Conservation (phyloP, 2,329 filamentous ascomycete species). For the Acephala macrosclerotiorum region DNA sequence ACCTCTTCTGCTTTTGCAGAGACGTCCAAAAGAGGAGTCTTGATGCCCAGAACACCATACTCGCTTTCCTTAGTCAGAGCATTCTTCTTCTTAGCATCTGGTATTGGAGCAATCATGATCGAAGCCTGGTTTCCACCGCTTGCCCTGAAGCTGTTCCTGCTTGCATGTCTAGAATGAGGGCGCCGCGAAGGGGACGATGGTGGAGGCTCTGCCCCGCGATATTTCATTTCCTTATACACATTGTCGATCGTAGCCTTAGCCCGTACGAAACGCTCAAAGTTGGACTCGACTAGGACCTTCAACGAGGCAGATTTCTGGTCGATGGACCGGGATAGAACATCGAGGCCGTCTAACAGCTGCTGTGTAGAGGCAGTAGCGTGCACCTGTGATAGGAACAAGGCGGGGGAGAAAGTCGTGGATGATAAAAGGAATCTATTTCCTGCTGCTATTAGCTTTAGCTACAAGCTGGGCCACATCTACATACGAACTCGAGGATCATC, state of each 20-base stretch:
- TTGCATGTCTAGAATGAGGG: constrained; percentile 45
- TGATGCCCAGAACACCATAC: constrained; percentile 88
- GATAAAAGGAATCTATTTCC: constrained; percentile 94
- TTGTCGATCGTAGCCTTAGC: constrained; percentile 98
- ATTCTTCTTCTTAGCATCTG: constrained; percentile 79
- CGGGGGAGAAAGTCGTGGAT: constrained; percentile 93
- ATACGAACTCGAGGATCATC: constrained; percentile 80
- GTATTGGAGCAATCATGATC: constrained; percentile 41
- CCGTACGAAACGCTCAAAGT: constrained; percentile 97
- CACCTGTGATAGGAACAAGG: constrained; percentile 89
- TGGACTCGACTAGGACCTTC: constrained; percentile 95
- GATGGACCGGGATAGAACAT: constrained; percentile 88
- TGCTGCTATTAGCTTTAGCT: constrained; percentile 45
- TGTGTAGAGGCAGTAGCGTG: constrained; percentile 87
- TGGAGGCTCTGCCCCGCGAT: constrained; percentile 62
- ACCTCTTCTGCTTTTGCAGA: constrained; percentile 96
- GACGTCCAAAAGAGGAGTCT: constrained; percentile 85
- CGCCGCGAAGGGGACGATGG: constrained; percentile 45
- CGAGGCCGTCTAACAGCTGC: constrained; percentile 80
- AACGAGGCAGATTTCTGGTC: constrained; percentile 97
- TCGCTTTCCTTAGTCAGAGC: constrained; percentile 92
- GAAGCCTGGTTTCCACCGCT: constrained; percentile 46
- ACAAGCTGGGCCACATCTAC: constrained; percentile 44
- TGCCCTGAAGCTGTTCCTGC: constrained; percentile 48
- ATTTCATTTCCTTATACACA: constrained; percentile 98